Evolutionary conservation across 805 yeast species (phyloP).

Genomic region (Kodamaea kaohsiungensis): DNA sequence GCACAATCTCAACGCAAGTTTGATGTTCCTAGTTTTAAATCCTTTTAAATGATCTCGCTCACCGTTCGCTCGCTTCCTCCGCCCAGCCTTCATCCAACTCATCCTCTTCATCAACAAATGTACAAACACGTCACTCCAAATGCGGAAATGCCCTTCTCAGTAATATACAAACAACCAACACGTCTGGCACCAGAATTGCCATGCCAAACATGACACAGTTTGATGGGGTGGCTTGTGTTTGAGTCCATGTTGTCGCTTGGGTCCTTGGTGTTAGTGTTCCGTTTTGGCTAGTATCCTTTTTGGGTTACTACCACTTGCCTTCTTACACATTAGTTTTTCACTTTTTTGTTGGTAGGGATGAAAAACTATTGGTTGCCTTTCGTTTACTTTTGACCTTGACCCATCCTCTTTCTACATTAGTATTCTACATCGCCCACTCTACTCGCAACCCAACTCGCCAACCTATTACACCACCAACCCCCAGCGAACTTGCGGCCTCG

Average conservation of each 20-base stretch:
- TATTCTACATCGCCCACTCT: too few species aligned
- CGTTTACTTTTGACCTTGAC: too few species aligned
- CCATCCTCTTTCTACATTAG: too few species aligned
- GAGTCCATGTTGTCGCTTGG: background rate
- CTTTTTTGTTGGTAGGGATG: too few species aligned
- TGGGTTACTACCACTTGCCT: background rate
- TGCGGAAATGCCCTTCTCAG: background rate
- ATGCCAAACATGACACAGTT: background rate
- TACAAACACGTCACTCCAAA: constrained; percentile 6
- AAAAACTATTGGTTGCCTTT: too few species aligned
- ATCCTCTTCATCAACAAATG: constrained; percentile 4
- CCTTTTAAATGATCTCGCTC: background rate
- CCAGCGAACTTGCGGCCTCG: background rate
- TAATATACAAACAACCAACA: constrained; percentile 1
- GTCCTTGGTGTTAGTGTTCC: background rate
- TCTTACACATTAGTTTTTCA: too few species aligned
- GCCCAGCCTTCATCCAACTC: background rate
- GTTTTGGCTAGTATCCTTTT: background rate
- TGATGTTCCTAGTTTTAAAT: background rate
- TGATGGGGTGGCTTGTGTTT: background rate
- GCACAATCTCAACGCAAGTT: background rate
- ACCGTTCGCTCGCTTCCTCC: background rate
- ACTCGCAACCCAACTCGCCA: too few species aligned
- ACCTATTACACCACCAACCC: background rate
- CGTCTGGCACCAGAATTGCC: background rate